Evolutionary conservation across 768 basidiomycete species (phyloP), one percentile per base, ranked within the genome.

Genomic region (Fistulinella prunicolor): DNA sequence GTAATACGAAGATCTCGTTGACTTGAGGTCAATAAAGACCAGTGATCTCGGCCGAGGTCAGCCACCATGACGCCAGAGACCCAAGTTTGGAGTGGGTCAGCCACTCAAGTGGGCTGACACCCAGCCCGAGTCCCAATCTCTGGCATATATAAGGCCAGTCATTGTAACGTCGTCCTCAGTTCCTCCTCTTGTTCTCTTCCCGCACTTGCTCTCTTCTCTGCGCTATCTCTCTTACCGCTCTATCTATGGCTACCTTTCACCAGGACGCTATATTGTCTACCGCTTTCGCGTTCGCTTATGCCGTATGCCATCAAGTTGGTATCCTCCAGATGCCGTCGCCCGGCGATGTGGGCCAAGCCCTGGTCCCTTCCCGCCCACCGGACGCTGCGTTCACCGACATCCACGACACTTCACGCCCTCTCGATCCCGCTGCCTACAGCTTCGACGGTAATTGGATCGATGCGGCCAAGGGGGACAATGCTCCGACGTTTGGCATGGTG

Each of bases 81-180:
- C n/a, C n/a, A n/a, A n/a, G 26, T 28, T 28, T 28, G 26, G 26
- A 28, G 10, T 10, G 10, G 26, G 26, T 28, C 10, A 10, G 6
- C 26, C 10, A 28, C 3, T 44, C 21, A 23, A 19, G 1, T 4
- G 19, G 32, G 17, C 21, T 29, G 42, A 32, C 37, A 41, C 17
- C 17, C 13, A 22, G 58, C 36, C 35, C 12, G 28, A 45, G 47
- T 13, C 19, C 9, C 21, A 42, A 47, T 35, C 14, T 41, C 24
- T 50, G 21, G 26, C 26, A 22, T 39, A 49, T 50, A 38, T 45
- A 56, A 59, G 44, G 42, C 35, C 14, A 30, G 34, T 6, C 28
- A 9, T 12, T 10, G 14, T 12, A 29, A 6, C 10, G 10, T 32
- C 4, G 9, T 23, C 45, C 17, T 42, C 46, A 38, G 38, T 43